These are phyloP conservation scores for Kluyveromyces wickerhamii DNA, from an alignment of 805 yeast genomes.

Conservation along the genomic window DNA sequence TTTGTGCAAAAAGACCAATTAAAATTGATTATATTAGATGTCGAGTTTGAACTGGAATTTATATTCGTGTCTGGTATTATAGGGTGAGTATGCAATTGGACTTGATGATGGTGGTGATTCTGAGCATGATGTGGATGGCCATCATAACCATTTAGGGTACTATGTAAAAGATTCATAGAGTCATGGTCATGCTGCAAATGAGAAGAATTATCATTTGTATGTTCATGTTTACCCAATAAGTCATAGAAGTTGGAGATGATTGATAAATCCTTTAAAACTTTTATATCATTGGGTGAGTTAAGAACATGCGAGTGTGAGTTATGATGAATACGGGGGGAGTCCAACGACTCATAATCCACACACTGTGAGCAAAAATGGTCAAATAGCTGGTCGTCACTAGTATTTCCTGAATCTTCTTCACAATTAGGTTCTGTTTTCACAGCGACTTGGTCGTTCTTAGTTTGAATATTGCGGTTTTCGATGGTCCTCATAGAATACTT, in stretches of 20 bases:
- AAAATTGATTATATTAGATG: conserved; percentile 31
- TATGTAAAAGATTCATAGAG: conserved; percentile 4
- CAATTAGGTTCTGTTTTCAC: not conserved
- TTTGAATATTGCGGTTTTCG: no score
- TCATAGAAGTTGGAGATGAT: conserved; percentile 30
- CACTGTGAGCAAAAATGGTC: conserved; percentile 12
- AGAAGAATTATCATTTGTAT: conserved; percentile 10
- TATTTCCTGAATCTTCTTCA: not conserved
- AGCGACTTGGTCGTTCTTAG: not conserved
- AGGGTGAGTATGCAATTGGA: conserved; percentile 30
- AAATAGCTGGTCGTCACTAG: conserved; percentile 10
- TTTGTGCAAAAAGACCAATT: conserved; percentile 34
- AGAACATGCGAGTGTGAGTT: conserved; percentile 16
- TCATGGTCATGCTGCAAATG: conserved; percentile 16
- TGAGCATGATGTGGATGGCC: conserved; percentile 7
- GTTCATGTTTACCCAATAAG: conserved; percentile 24
- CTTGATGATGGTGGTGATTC: conserved; percentile 34
- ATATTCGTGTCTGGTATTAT: not conserved
- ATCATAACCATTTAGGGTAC: conserved; percentile 3
- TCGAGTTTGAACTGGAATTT: conserved; percentile 2
- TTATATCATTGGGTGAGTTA: conserved; percentile 22
- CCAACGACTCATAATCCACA: not conserved
- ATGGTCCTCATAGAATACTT: no score
- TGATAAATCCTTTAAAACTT: conserved; percentile 26
- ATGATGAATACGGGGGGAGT: conserved; percentile 1